Evolutionary conservation across 2,329 filamentous ascomycete genomes (phyloP), one percentile per base, ranked within the genome.

Genomic region (Penicillium sp.): DNA sequence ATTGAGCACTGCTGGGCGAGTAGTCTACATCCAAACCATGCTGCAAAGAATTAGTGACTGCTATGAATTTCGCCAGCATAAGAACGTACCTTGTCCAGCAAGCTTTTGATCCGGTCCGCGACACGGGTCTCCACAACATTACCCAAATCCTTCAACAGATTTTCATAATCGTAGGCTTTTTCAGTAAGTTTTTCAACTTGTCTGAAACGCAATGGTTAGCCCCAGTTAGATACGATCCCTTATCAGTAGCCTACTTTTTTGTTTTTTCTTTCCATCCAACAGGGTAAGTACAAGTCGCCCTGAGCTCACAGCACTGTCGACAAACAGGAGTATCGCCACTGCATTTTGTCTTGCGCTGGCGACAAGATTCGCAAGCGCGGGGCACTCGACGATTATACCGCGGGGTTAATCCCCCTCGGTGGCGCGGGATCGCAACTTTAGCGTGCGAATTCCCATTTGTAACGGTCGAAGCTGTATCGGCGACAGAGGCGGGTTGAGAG

Each of bases 331-430:
- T 67, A 51, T 74, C 73, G 14, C 73, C 73, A 55, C 69, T 70
- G 56, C 73, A 75, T 61, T 74, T 75, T 20, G 71, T 74, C 57
- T 75, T 75, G 31, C 71, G 65, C 48, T 67, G 62, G 31, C 73
- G 65, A 51, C 73, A 75, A 3, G 72, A 70, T 57, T 75, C 71
- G 41, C 73, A 75, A n/a, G 73, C 72, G 12, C 66, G 56, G 40
- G 63, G 59, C 37, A 67, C 59, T 26, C 69, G 56, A 6, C 57
- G 55, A 47, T 59, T 58, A 42, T 58, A 62, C 18, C 56, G 57
- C 20, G 58, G 60, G 22, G 60, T 61, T 20, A 62, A 53, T 6
- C 59, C 57, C 23, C 59, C 60, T 43, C 66, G 65, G 29, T 68
- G 58, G 25, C 70, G 64, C 20, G 70, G 70, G 14, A 73, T 73